Evolutionary conservation across 441 rosid species (phyloP).

Genomic region (Jatropha multifida): DNA sequence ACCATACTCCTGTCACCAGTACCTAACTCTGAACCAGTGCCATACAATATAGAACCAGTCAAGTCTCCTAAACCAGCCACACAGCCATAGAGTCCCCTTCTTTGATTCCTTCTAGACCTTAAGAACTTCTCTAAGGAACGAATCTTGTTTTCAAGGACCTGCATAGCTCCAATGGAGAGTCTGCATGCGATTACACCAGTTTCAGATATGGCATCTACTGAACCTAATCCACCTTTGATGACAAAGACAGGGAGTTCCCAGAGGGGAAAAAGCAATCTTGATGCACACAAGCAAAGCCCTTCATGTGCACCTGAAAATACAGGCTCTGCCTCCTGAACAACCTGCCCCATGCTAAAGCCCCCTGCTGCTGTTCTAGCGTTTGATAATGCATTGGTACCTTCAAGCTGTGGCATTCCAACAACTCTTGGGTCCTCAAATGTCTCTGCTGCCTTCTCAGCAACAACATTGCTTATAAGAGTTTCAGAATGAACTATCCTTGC

Average conservation of each 20-base stretch:
- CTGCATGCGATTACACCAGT: constrained; percentile 66
- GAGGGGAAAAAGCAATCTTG: constrained; percentile 86
- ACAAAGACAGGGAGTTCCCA: constrained; percentile 94
- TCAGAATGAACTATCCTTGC: constrained; percentile 83
- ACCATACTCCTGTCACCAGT: constrained; percentile 69
- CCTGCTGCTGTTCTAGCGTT: constrained; percentile 79
- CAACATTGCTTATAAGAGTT: constrained; percentile 63
- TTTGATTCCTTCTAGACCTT: constrained; percentile 87
- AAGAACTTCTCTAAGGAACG: constrained; percentile 86
- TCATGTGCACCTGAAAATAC: constrained; percentile 94
- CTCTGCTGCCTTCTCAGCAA: constrained; percentile 95
- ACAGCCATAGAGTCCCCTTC: constrained; percentile 95
- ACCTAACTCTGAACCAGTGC: constrained; percentile 63
- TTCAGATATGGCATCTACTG: constrained; percentile 45
- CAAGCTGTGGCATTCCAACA: constrained; percentile 97
- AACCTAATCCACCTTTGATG: constrained; percentile 44
- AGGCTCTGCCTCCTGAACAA: constrained; percentile 97
- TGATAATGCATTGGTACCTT: constrained; percentile 72
- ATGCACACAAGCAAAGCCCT: constrained; percentile 90
- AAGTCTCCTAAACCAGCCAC: constrained; percentile 90
- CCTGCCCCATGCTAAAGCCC: constrained; percentile 99
- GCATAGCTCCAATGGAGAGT: constrained; percentile 78
- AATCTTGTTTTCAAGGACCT: constrained; percentile 77
- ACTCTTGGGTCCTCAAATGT: constrained; percentile 94
- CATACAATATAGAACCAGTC: constrained; percentile 89